Conservation (phyloP, 1,284 basidiomycete species). For the Schizophyllum amplum region DNA sequence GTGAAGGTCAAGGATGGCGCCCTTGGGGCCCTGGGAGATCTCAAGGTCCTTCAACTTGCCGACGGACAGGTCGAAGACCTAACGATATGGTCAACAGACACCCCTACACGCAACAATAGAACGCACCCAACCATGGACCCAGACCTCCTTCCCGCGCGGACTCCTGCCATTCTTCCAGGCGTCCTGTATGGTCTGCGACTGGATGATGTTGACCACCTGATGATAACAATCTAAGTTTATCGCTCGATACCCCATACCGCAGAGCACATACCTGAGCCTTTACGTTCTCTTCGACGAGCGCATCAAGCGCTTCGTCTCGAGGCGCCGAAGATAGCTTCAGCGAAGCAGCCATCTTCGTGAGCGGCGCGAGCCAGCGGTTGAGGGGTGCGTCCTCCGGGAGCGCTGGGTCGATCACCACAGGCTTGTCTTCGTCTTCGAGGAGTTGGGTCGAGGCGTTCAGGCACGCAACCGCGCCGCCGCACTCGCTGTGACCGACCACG, state of each 20-base stretch:
- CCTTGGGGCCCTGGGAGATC: constrained; percentile 35
- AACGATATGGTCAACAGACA: background rate
- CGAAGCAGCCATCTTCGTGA: constrained; percentile 48
- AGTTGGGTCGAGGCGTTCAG: constrained; percentile 29
- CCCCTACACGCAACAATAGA: background rate
- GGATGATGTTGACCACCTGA: constrained; percentile 59
- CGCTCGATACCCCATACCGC: background rate
- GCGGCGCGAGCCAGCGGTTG: constrained; percentile 65
- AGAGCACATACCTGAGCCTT: constrained; percentile 35
- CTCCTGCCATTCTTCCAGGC: constrained; percentile 56
- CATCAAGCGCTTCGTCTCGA: constrained; percentile 37
- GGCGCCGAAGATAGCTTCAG: constrained; percentile 36
- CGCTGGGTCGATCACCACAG: constrained; percentile 26
- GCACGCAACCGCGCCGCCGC: constrained; percentile 71
- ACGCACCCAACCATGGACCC: constrained; percentile 67
- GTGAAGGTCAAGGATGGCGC: background rate
- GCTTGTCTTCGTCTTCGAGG: constrained; percentile 19
- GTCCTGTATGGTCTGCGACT: constrained; percentile 51
- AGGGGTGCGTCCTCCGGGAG: constrained; percentile 42
- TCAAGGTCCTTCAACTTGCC: constrained; percentile 68
- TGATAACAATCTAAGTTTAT: background rate
- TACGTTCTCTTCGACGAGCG: constrained; percentile 74
- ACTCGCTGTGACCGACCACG: constrained; percentile 75
- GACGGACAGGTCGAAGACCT: constrained; percentile 64
- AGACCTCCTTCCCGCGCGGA: constrained; percentile 49